Conservation (phyloP, 83 land plant species). For the Thuja plicata region DNA sequence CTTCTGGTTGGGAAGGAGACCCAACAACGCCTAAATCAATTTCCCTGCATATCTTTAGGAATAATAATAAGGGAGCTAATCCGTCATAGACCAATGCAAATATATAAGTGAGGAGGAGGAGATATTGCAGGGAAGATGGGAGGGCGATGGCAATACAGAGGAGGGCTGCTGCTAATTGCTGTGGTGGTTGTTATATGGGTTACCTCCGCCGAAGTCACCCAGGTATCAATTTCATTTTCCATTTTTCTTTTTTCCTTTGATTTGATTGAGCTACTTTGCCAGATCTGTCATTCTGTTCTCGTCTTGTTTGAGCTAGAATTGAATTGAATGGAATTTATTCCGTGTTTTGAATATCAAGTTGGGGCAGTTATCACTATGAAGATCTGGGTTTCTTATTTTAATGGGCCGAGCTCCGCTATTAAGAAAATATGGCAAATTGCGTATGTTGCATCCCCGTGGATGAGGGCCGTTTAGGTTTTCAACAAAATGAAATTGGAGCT, state of each 20-base stretch:
- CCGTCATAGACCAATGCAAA: neutral
- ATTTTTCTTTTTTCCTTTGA: neutral
- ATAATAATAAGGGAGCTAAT: neutral
- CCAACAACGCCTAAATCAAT: neutral
- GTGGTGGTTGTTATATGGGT: conserved; percentile 96
- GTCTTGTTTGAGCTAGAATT: neutral
- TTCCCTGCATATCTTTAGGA: neutral
- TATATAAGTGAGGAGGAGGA: neutral
- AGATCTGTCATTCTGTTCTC: neutral
- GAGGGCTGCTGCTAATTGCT: conserved; percentile 71
- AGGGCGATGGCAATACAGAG: conserved; percentile 82
- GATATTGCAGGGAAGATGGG: conserved; percentile 9
- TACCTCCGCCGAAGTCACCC: conserved; percentile 94
- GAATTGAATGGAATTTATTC: neutral
- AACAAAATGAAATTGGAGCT: neutral
- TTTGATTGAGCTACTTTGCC: neutral
- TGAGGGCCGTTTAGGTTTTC: neutral
- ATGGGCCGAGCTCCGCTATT: neutral
- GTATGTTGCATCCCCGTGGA: neutral
- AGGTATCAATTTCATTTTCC: conserved; percentile 38
- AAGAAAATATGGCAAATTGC: too few relatives aligned
- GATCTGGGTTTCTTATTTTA: neutral
- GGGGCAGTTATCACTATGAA: neutral
- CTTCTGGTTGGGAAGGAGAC: neutral
- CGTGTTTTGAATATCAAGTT: neutral